A percentile compares a stretch with the other conserved stretches of the same genome.
Evolutionary conservation across 2,329 filamentous ascomycete genomes (phyloP).

Genomic region (Fusarium heterosporum): DNA sequence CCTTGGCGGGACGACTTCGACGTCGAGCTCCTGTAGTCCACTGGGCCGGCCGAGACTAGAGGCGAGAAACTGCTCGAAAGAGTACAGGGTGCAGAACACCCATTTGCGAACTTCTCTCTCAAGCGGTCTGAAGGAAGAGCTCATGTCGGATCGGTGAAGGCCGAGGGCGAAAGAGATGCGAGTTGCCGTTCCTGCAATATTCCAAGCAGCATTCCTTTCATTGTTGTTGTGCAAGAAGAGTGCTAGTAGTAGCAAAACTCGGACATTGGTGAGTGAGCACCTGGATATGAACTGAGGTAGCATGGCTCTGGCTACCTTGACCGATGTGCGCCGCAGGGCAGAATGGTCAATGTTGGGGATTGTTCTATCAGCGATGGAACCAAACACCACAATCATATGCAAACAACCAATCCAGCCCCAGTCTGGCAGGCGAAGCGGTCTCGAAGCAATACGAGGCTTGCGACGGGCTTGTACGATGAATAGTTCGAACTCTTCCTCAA

Average conservation of each 20-base stretch:
- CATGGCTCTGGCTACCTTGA: conserved; percentile 9
- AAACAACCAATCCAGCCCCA: conserved; percentile 53
- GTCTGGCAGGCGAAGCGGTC: conserved; percentile 39
- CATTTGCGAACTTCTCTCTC: conserved; percentile 52
- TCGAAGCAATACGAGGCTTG: conserved; percentile 6
- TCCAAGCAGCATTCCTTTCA: conserved; percentile 55
- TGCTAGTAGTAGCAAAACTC: conserved; percentile 33
- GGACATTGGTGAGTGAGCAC: conserved; percentile 31
- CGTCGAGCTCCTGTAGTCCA: conserved; percentile 52
- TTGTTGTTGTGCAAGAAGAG: conserved; percentile 55
- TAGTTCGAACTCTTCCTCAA: conserved; percentile 52
- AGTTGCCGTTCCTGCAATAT: conserved; percentile 50
- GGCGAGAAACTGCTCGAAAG: conserved; percentile 53
- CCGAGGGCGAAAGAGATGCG: conserved; percentile 50
- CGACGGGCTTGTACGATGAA: conserved; percentile 43
- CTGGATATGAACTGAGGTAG: conserved; percentile 38
- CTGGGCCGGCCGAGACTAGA: conserved; percentile 53
- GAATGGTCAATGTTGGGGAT: conserved; percentile 46
- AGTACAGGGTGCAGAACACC: conserved; percentile 54
- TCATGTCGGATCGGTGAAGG: conserved; percentile 49
- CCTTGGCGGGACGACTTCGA: conserved; percentile 49
- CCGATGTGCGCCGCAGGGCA: conserved; percentile 38
- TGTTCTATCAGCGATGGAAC: conserved; percentile 47
- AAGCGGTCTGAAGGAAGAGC: conserved; percentile 48
- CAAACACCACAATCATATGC: conserved; percentile 54